Evolutionary conservation across 371 early-diverging fungal genomes (phyloP).

Genomic region (Chytridium lagenaria): DNA sequence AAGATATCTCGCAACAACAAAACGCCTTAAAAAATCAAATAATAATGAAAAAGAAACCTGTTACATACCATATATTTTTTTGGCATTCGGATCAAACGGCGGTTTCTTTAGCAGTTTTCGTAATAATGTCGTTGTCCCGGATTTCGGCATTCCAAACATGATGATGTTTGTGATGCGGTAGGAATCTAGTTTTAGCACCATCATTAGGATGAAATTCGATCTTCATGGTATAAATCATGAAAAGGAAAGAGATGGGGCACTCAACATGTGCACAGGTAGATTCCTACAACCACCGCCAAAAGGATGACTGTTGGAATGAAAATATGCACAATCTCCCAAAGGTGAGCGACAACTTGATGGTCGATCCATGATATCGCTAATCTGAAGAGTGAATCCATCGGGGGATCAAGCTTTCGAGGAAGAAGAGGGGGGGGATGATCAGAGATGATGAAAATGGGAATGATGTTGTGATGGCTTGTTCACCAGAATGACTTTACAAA

Average conservation of each 20-base stretch:
- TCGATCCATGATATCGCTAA: not conserved
- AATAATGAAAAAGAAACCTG: not conserved
- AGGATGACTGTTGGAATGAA: not conserved
- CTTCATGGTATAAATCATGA: too few relatives aligned
- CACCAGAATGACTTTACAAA: too few relatives aligned
- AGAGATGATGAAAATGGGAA: too few relatives aligned
- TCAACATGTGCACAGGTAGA: not conserved
- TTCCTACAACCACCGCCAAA: not conserved
- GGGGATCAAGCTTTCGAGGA: too few relatives aligned
- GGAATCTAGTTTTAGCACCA: too few relatives aligned
- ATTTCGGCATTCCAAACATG: not conserved
- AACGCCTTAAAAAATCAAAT: not conserved
- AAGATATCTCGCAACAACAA: not conserved
- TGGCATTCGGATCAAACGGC: constrained; percentile 11
- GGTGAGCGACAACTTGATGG: not conserved
- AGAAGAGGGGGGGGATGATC: too few relatives aligned
- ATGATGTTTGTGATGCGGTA: not conserved
- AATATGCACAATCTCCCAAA: not conserved
- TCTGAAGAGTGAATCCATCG: too few relatives aligned
- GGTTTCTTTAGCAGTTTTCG: not conserved
- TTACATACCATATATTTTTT: not conserved
- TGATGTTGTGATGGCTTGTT: too few relatives aligned
- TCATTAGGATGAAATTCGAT: too few relatives aligned
- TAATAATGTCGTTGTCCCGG: not conserved
- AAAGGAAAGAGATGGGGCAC: too few relatives aligned